phyloP scores from a whole-genome alignment of 441 rosid species.

The Raphanus hybrid region DNA sequence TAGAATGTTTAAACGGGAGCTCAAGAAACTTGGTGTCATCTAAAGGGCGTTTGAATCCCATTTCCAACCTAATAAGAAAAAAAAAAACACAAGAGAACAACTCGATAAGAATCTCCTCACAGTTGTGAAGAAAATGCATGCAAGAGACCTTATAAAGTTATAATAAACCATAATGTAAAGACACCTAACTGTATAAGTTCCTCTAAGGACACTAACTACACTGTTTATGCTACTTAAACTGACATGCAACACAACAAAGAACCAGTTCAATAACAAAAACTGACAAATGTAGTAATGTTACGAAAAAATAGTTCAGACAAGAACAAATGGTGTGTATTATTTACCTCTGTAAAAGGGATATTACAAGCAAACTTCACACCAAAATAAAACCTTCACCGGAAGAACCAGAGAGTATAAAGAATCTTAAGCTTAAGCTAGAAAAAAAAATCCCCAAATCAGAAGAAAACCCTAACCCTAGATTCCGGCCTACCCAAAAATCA shows the following conservation, averaged over 20 bases:
- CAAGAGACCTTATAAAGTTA: conserved; percentile 1
- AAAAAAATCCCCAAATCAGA: conserved; percentile 18
- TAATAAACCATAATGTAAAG: not conserved
- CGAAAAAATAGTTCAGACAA: not conserved
- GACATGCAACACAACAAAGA: conserved; percentile 22
- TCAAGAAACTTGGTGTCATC: conserved; percentile 56
- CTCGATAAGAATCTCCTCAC: not conserved
- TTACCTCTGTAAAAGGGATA: conserved; percentile 42
- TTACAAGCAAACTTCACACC: conserved; percentile 24
- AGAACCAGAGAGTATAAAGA: not conserved
- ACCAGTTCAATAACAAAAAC: not conserved
- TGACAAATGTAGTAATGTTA: not conserved
- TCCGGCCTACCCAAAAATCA: conserved; percentile 4
- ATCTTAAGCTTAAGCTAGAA: not conserved
- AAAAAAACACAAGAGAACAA: not conserved
- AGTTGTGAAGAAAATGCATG: conserved; percentile 9
- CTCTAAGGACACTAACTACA: not conserved
- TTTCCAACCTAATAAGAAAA: conserved; percentile 19
- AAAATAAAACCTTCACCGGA: conserved; percentile 16
- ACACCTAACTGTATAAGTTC: not conserved
- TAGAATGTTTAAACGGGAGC: conserved; percentile 57
- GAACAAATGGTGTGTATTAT: conserved; percentile 1
- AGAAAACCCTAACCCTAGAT: conserved; percentile 32
- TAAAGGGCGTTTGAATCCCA: conserved; percentile 69
- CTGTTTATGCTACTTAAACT: not conserved